phyloP scores from a whole-genome alignment of 768 basidiomycete species.

The Phanerochaete carnosa region DNA sequence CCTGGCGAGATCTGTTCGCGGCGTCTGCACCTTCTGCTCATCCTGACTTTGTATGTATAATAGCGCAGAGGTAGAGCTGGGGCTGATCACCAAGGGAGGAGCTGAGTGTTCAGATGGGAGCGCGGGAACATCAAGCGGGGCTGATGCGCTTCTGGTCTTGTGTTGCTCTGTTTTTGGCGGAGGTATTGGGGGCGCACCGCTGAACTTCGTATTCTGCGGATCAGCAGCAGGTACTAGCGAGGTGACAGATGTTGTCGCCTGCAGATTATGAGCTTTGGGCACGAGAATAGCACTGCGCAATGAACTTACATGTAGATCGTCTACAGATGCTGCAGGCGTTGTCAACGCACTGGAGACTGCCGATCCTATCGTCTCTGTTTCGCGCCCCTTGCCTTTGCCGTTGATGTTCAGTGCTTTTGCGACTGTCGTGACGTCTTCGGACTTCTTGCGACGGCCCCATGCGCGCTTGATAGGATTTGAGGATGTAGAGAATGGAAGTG shows the following conservation, averaged over 20 bases:
- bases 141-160: conserved; percentile 15
- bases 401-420: conserved; percentile 7
- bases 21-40: neutral
- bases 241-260: neutral
- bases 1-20: neutral
- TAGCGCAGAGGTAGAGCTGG: conserved; percentile 56
- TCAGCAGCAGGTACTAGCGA: neutral
- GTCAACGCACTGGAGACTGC: neutral
- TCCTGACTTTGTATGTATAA: conserved; percentile 42
- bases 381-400: neutral
- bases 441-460: conserved; percentile 55
- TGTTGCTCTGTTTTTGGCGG: conserved; percentile 36
- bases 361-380: neutral
- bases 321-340: conserved; percentile 3
- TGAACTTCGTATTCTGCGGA: conserved; percentile 4
- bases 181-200: conserved; percentile 28
- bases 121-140: neutral
- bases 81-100: conserved; percentile 55
- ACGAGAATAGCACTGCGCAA: neutral
- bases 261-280: neutral
- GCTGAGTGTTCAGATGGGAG: conserved; percentile 33
- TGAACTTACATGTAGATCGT: conserved; percentile 8
- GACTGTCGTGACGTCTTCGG: conserved; percentile 40
- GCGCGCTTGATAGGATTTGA: conserved; percentile 52
- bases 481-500: conserved; percentile 15